Evolutionary conservation across 306 rosid species (phyloP), one percentile per base, ranked within the genome.

Genomic region (Mucuna pruriens): DNA sequence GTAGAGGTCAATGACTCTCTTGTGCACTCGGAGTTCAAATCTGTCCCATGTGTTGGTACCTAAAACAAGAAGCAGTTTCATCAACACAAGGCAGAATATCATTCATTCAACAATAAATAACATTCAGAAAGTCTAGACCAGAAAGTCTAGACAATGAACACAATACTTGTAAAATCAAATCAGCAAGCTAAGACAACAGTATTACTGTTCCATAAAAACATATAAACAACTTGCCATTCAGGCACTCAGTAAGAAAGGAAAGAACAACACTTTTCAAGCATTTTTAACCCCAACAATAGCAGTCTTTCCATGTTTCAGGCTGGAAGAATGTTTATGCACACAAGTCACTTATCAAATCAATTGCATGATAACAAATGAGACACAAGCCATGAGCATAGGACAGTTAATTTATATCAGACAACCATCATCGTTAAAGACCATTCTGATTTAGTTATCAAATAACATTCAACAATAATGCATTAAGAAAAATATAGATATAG

Each of bases 21-120:
- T 94, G 84, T 94, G 98, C 39, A 94, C 97, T 12, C 98, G 92
- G 23, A 94, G 92, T 83, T 94, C 98, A 80, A 94, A 94, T 76
- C 97, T 84, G 57, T 94, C 98, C 90, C 91, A 94, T 15, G 98
- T 94, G 88, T 94, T 94, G 23, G 98, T 94, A 75, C 98, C 98
- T 94, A 74, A 58, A 71, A 55, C 71, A 46, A 82, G 6, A 20
- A 17, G 20, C 13, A 63, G 42, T 1, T 6, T 15, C 52, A 44
- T 34, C 2, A 70, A 25, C 57, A 70, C 20, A 46, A 12, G 36
- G 38, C 11, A 1, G 4, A 33, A 45, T 12, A 57, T 16, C 12
- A 20, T 9, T 42, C 67, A 60, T 26, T 33, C 45, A 34, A 23
- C 8, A 19, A 12, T 6, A 31, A 3, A 58, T 0, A 12, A 58